Conservation (phyloP, 345 rosid genomes). For the Moringa oleifera region DNA sequence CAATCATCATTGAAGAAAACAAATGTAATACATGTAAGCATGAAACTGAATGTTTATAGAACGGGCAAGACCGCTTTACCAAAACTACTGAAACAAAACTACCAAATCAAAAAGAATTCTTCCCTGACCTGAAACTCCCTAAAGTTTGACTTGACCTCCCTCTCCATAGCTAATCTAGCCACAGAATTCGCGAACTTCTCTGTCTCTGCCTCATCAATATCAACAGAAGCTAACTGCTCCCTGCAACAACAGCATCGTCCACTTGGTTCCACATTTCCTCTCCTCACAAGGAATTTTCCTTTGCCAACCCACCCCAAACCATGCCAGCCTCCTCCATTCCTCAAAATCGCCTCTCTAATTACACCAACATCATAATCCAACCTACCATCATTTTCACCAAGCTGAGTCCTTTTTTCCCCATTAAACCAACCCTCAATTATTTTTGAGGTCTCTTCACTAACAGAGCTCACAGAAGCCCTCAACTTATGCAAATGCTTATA, state of each 20-base stretch:
- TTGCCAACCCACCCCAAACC: slow-evolving; percentile 88
- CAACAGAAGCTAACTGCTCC: slow-evolving; percentile 60
- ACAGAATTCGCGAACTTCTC: slow-evolving; percentile 57
- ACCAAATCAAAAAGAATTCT: not conserved
- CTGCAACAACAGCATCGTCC: slow-evolving; percentile 69
- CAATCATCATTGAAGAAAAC: not conserved
- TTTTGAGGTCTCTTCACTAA: slow-evolving; percentile 49
- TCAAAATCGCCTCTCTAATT: slow-evolving; percentile 38
- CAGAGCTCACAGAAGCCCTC: slow-evolving; percentile 53
- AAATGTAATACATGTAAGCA: not conserved
- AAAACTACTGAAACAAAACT: not conserved
- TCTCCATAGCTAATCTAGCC: slow-evolving; percentile 70
- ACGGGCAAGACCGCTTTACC: not conserved
- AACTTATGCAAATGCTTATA: slow-evolving; percentile 71
- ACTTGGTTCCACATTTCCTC: slow-evolving; percentile 36
- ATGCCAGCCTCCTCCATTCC: slow-evolving; percentile 94
- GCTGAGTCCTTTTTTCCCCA: slow-evolving; percentile 30
- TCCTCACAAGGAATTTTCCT: slow-evolving; percentile 61
- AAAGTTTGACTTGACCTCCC: slow-evolving; percentile 73
- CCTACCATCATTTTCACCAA: slow-evolving; percentile 10
- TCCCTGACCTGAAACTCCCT: slow-evolving; percentile 70
- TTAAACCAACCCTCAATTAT: slow-evolving; percentile 58
- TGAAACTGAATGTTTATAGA: not conserved
- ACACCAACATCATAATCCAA: slow-evolving; percentile 24
- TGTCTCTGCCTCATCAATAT: slow-evolving; percentile 62